phyloP scores from a whole-genome alignment of 768 basidiomycete genomes.

The Hericium rajendrae region DNA sequence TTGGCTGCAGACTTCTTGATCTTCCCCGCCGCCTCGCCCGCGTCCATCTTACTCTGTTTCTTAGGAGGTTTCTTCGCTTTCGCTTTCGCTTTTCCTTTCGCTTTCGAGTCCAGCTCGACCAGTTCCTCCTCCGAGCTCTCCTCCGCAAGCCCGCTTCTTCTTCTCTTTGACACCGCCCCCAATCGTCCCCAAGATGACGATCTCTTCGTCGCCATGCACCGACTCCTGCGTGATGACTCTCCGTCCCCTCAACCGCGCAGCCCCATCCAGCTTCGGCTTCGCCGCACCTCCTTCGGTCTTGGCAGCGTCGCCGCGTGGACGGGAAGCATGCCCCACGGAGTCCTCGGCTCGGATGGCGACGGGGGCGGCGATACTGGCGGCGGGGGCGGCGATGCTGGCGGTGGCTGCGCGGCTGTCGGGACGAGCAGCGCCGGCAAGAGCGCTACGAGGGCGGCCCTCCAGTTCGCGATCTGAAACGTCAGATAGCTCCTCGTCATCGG shows the following conservation, averaged over 20 bases:
- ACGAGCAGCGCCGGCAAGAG: constrained; percentile 5
- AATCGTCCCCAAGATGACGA: neutral
- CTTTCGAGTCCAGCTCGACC: neutral
- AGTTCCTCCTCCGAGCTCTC: neutral
- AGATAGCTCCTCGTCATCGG: constrained; percentile 20
- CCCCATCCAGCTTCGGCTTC: neutral
- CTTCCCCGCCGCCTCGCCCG: neutral
- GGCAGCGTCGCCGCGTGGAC: neutral
- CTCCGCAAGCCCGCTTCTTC: neutral
- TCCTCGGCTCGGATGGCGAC: neutral
- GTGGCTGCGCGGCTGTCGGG: neutral
- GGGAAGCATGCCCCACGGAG: neutral
- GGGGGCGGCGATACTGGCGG: neutral
- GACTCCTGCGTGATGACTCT: neutral
- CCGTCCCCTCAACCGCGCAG: neutral
- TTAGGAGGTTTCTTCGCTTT: neutral
- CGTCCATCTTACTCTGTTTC: neutral
- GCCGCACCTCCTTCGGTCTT: neutral
- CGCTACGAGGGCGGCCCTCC: constrained; percentile 2
- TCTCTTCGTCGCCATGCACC: neutral
- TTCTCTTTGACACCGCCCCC: neutral
- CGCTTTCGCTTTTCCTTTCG: neutral
- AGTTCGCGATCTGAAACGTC: constrained; percentile 25
- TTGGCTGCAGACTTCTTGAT: neutral
- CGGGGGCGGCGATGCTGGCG: neutral